phyloP scores from a whole-genome alignment of 164 flowering plant species.

The Saururus chinensis region DNA sequence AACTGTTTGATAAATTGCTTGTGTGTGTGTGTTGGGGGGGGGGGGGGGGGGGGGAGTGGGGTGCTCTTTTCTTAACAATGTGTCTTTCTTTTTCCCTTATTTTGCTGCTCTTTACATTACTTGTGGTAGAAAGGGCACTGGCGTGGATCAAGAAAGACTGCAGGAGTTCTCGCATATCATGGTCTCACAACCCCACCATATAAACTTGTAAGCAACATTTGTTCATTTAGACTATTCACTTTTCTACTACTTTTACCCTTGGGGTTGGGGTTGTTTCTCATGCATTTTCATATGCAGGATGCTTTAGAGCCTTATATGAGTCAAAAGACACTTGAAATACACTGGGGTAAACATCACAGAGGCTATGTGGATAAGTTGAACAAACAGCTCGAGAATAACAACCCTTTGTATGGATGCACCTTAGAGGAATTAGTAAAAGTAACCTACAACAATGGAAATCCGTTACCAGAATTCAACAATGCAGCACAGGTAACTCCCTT shows the following conservation, averaged over 20 bases:
- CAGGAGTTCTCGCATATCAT: constrained; percentile 42
- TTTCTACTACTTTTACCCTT: neutral
- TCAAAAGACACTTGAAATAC: constrained; percentile 61
- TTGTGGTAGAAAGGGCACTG: constrained; percentile 3
- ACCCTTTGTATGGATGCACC: constrained; percentile 62
- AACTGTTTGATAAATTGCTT: no score
- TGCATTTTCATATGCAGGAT: constrained; percentile 38
- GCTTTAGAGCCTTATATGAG: constrained; percentile 95
- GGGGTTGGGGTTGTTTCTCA: neutral
- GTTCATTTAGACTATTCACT: neutral
- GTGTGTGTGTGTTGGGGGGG: no score
- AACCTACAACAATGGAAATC: constrained; percentile 90
- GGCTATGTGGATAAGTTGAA: constrained; percentile 66
- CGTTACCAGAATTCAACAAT: constrained; percentile 71
- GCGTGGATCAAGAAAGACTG: neutral
- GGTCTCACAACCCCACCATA: constrained; percentile 73
- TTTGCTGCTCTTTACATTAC: neutral
- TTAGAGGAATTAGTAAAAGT: constrained; percentile 77
- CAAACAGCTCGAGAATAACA: constrained; percentile 56
- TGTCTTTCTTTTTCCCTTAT: neutral
- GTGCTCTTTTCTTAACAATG: neutral
- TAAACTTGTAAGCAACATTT: constrained; percentile 52
- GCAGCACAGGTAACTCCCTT: constrained; percentile 61
- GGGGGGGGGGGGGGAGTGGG: no score
- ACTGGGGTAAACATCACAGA: constrained; percentile 82